These are phyloP conservation scores for Wickerhamia fluorescens DNA, from an alignment of 805 yeast genomes.

Conservation along the genomic window DNA sequence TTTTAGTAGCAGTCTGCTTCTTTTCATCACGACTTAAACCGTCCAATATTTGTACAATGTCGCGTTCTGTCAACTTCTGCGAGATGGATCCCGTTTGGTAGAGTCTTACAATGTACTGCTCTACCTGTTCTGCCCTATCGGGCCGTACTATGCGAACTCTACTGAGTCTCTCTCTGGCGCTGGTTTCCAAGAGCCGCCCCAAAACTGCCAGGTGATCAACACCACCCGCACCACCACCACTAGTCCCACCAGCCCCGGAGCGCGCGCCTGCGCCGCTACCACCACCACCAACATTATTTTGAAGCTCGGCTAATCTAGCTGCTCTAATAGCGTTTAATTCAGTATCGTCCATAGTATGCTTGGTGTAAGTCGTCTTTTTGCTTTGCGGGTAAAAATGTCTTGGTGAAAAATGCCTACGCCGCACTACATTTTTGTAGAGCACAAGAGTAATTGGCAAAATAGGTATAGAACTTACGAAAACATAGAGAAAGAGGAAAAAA, in stretches of 20 bases:
- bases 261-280: constrained; percentile 4
- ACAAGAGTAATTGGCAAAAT: too few species aligned
- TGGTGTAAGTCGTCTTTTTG: too few species aligned
- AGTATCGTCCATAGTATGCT: constrained; percentile 72
- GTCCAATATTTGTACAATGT: constrained; percentile 75
- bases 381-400: background rate
- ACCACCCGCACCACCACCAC: constrained; percentile 25
- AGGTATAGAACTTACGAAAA: too few species aligned
- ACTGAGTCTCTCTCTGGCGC: constrained; percentile 81
- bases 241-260: constrained; percentile 6
- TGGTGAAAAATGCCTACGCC: constrained; percentile 1
- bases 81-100: constrained; percentile 71
- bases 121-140: constrained; percentile 86
- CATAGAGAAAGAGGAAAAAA: too few species aligned
- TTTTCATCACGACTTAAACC: constrained; percentile 72
- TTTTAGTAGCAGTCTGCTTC: constrained; percentile 53
- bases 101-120: constrained; percentile 65
- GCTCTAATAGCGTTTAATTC: constrained; percentile 88
- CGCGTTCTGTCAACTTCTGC: constrained; percentile 71
- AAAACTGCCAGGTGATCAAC: constrained; percentile 34
- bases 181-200: constrained; percentile 69
- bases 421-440: too few species aligned
- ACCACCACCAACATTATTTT: constrained; percentile 41
- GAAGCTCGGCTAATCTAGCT: constrained; percentile 85
- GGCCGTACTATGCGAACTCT: constrained; percentile 86